These are phyloP conservation scores for Funneliformis mosseae DNA, from an alignment of 192 early-diverging fungal genomes.

Conservation along the genomic window DNA sequence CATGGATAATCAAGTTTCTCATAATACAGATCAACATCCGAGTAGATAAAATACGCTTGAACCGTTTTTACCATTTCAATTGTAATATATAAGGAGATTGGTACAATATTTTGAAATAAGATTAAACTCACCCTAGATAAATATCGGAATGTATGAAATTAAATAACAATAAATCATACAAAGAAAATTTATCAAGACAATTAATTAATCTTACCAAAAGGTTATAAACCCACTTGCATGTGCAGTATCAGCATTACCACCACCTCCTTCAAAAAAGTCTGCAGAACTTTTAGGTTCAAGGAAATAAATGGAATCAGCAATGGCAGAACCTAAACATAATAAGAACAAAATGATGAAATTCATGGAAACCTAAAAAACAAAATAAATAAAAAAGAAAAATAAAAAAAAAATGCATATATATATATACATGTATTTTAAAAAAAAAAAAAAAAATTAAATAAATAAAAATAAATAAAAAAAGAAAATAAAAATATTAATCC, in stretches of 20 bases:
- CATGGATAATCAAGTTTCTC: conserved; percentile 74
- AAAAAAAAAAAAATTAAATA: too few species aligned
- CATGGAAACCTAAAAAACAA: conserved; percentile 59
- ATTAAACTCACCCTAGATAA: conserved; percentile 77
- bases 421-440: too few species aligned
- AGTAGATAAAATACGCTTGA: conserved; percentile 90
- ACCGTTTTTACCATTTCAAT: conserved; percentile 91
- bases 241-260: conserved; percentile 48
- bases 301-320: conserved; percentile 66
- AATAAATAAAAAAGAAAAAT: conserved; percentile 9
- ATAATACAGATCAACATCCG: conserved; percentile 91
- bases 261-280: conserved; percentile 51
- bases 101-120: conserved; percentile 94
- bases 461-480: too few species aligned
- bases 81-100: conserved; percentile 92
- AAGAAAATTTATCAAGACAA: neutral
- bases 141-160: neutral
- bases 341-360: conserved; percentile 82
- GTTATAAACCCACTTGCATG: conserved; percentile 67
- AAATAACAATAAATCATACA: neutral
- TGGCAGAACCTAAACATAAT: conserved; percentile 69
- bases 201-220: conserved; percentile 58
- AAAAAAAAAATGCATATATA: too few species aligned
- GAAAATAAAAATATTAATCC: too few species aligned
- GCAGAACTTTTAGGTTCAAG: conserved; percentile 55